These are phyloP conservation scores for Juglanconis juglandina DNA, from an alignment of 2,329 filamentous ascomycete genomes.

Conservation along the genomic window DNA sequence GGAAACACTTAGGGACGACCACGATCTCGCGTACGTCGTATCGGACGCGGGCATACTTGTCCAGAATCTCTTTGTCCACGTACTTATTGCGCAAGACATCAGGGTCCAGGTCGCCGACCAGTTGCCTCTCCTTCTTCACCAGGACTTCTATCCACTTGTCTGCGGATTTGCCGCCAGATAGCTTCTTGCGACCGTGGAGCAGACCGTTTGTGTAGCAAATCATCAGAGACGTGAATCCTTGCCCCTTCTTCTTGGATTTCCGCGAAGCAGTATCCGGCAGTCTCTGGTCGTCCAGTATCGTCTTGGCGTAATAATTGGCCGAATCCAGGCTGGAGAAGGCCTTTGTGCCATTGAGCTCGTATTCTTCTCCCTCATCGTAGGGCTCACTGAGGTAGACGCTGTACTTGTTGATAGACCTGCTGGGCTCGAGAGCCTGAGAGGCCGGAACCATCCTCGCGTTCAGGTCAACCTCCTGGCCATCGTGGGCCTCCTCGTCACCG, in stretches of 20 bases:
- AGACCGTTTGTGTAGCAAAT: background rate
- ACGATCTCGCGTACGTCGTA: slow-evolving; percentile 1
- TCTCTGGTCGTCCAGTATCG: background rate
- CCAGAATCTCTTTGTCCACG: slow-evolving; percentile 7
- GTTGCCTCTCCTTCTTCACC: slow-evolving; percentile 4
- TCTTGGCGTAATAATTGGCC: slow-evolving; percentile 10
- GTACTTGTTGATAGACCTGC: background rate
- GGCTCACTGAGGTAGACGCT: slow-evolving; percentile 8
- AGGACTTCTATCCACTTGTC: background rate
- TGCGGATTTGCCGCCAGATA: slow-evolving; percentile 2
- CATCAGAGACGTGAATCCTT: background rate
- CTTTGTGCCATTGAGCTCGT: background rate
- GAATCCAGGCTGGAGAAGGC: too few relatives aligned
- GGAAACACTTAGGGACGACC: background rate
- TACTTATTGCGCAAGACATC: slow-evolving; percentile 1
- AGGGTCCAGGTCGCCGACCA: slow-evolving; percentile 1
- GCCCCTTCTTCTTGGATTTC: background rate
- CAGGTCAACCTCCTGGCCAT: background rate
- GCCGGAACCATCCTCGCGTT: background rate
- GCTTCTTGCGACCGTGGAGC: slow-evolving; percentile 1
- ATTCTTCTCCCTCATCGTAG: background rate
- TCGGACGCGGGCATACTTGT: slow-evolving; percentile 3
- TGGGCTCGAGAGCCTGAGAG: slow-evolving; percentile 4
- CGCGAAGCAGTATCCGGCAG: background rate
- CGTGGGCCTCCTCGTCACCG: background rate